Percentiles rank a stretch among this genome's conserved stretches.
These are phyloP conservation scores for Citrus trifoliata DNA, from an alignment of 345 rosid genomes.

Conservation along the genomic window DNA sequence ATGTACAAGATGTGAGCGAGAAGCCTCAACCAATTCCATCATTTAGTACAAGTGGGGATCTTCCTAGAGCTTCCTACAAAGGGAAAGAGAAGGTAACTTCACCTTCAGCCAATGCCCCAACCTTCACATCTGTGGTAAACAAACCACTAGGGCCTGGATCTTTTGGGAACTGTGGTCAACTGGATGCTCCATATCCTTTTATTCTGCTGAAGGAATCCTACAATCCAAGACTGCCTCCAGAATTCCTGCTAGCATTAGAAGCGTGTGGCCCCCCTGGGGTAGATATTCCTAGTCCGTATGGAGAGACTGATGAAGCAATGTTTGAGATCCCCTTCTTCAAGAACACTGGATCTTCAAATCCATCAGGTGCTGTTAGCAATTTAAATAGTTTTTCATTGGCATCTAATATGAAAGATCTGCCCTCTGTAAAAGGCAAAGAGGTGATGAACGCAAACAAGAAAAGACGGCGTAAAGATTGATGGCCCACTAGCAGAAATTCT, in stretches of 20 bases:
- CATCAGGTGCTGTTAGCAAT: background rate
- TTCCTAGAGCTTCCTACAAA: background rate
- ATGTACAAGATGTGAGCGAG: background rate
- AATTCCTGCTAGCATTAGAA: background rate
- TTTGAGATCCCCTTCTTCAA: background rate
- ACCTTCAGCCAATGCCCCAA: background rate
- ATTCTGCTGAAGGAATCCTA: background rate
- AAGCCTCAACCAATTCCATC: background rate
- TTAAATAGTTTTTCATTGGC: background rate
- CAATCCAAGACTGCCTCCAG: background rate
- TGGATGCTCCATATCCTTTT: background rate
- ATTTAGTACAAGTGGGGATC: background rate
- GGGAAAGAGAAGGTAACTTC: slow-evolving; percentile 11
- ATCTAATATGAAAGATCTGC: background rate
- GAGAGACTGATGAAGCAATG: background rate
- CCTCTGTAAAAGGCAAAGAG: background rate
- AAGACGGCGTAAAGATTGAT: background rate
- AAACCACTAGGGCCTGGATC: background rate
- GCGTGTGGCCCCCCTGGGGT: background rate
- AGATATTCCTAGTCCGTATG: background rate
- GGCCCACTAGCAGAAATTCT: background rate
- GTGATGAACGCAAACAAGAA: background rate
- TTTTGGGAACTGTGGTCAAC: background rate
- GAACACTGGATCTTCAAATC: background rate
- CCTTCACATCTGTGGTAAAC: background rate